These are phyloP conservation scores for Amaranthus tricolor DNA, from an alignment of 179 eudicot genomes.

Conservation along the genomic window DNA sequence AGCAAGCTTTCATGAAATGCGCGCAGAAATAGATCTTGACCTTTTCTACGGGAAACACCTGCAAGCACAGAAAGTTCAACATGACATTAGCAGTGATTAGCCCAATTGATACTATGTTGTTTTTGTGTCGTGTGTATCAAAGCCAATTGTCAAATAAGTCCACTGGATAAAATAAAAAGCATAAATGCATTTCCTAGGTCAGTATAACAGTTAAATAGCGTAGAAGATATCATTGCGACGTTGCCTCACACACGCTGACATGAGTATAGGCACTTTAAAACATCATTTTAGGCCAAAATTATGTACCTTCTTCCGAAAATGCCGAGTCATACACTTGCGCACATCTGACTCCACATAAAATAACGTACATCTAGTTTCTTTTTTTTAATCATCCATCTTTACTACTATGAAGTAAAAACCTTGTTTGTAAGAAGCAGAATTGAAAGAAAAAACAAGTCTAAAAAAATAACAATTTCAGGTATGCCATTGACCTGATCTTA, in stretches of 20 bases:
- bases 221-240: background rate
- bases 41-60: constrained; percentile 98
- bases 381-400: background rate
- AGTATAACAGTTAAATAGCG: background rate
- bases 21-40: constrained; percentile 86
- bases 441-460: background rate
- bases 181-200: background rate
- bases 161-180: background rate
- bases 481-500: background rate
- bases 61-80: constrained; percentile 18
- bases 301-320: too few species aligned
- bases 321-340: too few species aligned
- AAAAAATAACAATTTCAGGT: background rate
- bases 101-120: background rate
- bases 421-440: background rate
- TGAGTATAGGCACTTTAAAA: too few species aligned
- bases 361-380: background rate
- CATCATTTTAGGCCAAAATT: too few species aligned
- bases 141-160: background rate
- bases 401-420: background rate
- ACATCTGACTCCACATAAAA: too few species aligned
- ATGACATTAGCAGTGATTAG: background rate
- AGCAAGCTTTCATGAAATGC: constrained; percentile 78
- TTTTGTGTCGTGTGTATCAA: background rate
- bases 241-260: too few species aligned